phyloP scores from a whole-genome alignment of 768 basidiomycete genomes.

The Dioszegia hungarica region DNA sequence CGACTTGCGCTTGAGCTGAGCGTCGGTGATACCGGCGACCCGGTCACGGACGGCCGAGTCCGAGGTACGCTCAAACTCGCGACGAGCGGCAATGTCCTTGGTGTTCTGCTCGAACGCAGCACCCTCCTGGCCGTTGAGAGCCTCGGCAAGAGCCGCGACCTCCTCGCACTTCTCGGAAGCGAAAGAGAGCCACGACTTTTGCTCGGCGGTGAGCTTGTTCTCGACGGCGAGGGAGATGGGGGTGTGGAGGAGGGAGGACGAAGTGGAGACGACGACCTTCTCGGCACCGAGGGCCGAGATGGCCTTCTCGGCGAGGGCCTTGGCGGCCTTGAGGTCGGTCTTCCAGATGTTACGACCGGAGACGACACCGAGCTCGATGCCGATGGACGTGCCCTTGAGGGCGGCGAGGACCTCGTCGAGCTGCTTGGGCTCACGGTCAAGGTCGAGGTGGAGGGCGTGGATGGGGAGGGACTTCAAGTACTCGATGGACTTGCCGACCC shows the following conservation, averaged over 20 bases:
- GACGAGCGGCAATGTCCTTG: slow-evolving; percentile 83
- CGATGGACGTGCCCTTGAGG: slow-evolving; percentile 71
- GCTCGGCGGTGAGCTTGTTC: slow-evolving; percentile 78
- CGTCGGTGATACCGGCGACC: slow-evolving; percentile 81
- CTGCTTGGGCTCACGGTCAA: slow-evolving; percentile 87
- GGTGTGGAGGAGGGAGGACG: slow-evolving; percentile 96
- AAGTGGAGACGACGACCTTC: slow-evolving; percentile 88
- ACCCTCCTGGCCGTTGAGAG: slow-evolving; percentile 75
- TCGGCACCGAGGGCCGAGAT: slow-evolving; percentile 69
- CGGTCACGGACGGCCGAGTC: slow-evolving; percentile 94
- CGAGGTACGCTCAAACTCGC: slow-evolving; percentile 86
- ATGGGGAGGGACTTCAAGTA: slow-evolving; percentile 88
- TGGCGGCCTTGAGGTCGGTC: slow-evolving; percentile 78
- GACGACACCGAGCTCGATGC: slow-evolving; percentile 89
- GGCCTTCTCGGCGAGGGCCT: slow-evolving; percentile 78
- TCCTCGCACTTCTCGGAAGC: slow-evolving; percentile 92
- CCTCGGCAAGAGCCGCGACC: slow-evolving; percentile 78
- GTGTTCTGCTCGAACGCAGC: slow-evolving; percentile 82
- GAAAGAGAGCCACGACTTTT: slow-evolving; percentile 98
- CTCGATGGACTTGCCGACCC: slow-evolving; percentile 84
- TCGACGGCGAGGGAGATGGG: slow-evolving; percentile 93
- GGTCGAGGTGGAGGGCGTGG: slow-evolving; percentile 90
- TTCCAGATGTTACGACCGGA: slow-evolving; percentile 99
- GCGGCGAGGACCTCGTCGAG: slow-evolving; percentile 75
- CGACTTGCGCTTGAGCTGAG: slow-evolving; percentile 79